Evolutionary conservation across 2,329 filamentous ascomycete genomes (phyloP), one percentile per base, ranked within the genome.

Genomic region (Tolypocladium sp.): DNA sequence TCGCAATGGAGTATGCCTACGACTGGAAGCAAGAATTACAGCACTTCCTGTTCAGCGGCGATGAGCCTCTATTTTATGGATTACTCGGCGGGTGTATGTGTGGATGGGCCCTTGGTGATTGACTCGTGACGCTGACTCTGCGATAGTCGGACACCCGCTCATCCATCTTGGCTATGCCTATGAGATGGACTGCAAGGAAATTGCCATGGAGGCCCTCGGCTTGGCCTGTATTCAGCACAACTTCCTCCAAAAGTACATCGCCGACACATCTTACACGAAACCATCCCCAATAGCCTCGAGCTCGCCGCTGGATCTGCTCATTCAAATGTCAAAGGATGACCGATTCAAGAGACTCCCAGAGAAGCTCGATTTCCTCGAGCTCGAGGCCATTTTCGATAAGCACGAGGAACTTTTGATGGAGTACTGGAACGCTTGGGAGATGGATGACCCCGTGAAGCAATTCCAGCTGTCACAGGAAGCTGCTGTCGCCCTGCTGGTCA

Each of bases 111-210:
- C 49, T n/a, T n/a, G n/a, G 8, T 22, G 30, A n/a, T 33, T 17
- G 58, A 27, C 20, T 27, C 46, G 40, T 30, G 17, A 61, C 58
- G 38, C 66, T 72, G 58, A 69, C 61, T 9, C 15, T 20, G 58
- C 5, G 25, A 4, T 63, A 93, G 90, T 96, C 61, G 93, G 89
- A 22, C 91, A 97, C 67, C 90, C 93, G 1, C 78, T 97, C n/a
- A 94, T 97, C 60, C 94, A 97, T 68, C 81, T 99, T 2, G 92
- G 86, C n/a, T 97, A 96, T 70, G 94, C 92, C 12, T 93, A 89
- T 69, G 93, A 99, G 76, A 80, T 97, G 66, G 84, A 90, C 62
- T 94, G 84, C 65, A 89, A 88, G 60, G 93, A 95, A 63, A 71
- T 97, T 25, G 92, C 87, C 55, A 94, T 96, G 74, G 94, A 99